Base-by-base conservation (phyloP, 306 rosid genomes). In the Biancaea sappan region DNA sequence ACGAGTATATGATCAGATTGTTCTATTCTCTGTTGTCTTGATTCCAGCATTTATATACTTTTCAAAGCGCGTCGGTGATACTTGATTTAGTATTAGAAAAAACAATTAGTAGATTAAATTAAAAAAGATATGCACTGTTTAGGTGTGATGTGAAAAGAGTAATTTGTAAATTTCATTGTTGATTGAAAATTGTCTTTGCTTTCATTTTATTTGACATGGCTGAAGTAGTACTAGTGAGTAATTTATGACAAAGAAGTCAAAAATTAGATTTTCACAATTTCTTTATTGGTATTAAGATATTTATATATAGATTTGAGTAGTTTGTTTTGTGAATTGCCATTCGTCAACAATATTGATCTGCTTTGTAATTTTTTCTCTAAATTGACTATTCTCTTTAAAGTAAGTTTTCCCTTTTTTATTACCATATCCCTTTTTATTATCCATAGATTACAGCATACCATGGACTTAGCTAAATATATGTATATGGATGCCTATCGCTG, bases 21-120 rank as follows among this genome's bases (percentile, higher is more conserved):
- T 14, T 54, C 54, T 75, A 52, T 62, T 44, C 48, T 43, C 28
- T 57, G 38, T 59, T 6, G 46, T 63, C 50, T 46, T 56, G 48
- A 7, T 66, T 73, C 61, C 60, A 16, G 28, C 63, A 28, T 57
- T 29, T 57, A 57, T 34, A n/a, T 58, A 14, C 41, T 2, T 6
- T 7, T 29, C 9, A 1, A 31, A 1, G 3, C 41, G 18, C 5
- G 40, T 31, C 2, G 2, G 15, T 29, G 64, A n/a, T 15, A 14
- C 19, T 29, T 29, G 40, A 57, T 29, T 28, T 57, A 57, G 6
- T 28, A 0, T 2, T 14, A 5, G 14, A n/a, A 57, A 8, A 2
- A 24, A 28, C 6, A 56, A 25, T 26, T 5, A 22, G 37, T 57
- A 12, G 38, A 26, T 57, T 57, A 28, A 28, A 25, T 15, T 25